phyloP scores from a whole-genome alignment of 345 rosid genomes.

The Acer campestre region DNA sequence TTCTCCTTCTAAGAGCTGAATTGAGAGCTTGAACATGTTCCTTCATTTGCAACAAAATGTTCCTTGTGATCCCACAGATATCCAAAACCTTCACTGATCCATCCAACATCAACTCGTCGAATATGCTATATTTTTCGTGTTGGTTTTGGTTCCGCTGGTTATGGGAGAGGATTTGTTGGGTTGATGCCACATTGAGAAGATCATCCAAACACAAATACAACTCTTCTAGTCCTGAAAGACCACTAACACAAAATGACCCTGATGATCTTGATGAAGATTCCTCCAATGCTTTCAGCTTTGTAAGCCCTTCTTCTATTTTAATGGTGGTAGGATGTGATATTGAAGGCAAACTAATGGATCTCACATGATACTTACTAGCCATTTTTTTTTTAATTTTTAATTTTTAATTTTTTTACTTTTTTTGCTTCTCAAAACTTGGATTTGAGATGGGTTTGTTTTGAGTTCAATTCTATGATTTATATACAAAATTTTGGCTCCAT shows the following conservation, averaged over 20 bases:
- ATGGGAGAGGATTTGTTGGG: constrained; percentile 43
- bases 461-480: neutral
- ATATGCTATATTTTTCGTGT: too few species aligned
- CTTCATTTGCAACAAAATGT: constrained; percentile 48
- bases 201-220: constrained; percentile 47
- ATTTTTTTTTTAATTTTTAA: too few species aligned
- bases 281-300: constrained; percentile 42
- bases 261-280: constrained; percentile 30
- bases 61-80: constrained; percentile 56
- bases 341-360: constrained; percentile 79
- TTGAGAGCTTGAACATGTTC: constrained; percentile 58
- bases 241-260: constrained; percentile 30
- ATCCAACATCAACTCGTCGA: constrained; percentile 53
- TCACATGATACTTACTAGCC: constrained; percentile 41
- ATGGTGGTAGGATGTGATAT: constrained; percentile 67
- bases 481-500: neutral
- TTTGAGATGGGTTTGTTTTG: too few species aligned
- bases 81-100: constrained; percentile 63
- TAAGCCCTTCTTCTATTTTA: constrained; percentile 49
- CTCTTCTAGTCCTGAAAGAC: constrained; percentile 50
- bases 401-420: neutral
- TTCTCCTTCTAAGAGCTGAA: constrained; percentile 61
- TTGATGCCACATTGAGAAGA: constrained; percentile 58
- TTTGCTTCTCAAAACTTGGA: neutral
- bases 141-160: too few species aligned